These are phyloP conservation scores for Candida lessepsii DNA, from an alignment of 805 yeast genomes.

Conservation along the genomic window DNA sequence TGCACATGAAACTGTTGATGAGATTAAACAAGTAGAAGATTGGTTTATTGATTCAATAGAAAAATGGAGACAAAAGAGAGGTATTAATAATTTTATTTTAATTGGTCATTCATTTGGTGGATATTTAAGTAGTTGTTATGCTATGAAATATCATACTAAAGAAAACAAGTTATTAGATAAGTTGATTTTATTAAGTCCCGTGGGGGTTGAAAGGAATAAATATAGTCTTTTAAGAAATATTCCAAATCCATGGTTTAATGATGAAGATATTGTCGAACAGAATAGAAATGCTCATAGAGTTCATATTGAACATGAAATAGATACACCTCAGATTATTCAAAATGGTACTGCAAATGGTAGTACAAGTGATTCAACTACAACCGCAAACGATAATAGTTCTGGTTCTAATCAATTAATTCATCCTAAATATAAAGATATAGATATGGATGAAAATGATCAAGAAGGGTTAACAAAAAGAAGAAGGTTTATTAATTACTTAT, in stretches of 20 bases:
- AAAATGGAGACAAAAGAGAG: conserved; percentile 40
- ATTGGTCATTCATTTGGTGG: conserved; percentile 49
- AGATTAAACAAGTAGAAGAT: conserved; percentile 36
- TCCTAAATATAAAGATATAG: conserved; percentile 14
- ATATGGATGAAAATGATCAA: conserved; percentile 8
- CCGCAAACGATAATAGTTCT: background rate
- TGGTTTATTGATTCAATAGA: conserved; percentile 46
- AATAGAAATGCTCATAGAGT: conserved; percentile 15
- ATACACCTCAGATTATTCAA: conserved; percentile 8
- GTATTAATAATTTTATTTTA: conserved; percentile 33
- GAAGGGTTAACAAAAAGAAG: conserved; percentile 22
- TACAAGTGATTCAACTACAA: no score
- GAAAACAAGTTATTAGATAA: conserved; percentile 28
- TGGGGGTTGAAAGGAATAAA: conserved; percentile 40
- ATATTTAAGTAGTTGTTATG: conserved; percentile 42
- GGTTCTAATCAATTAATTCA: conserved; percentile 1
- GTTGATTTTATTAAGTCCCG: conserved; percentile 42
- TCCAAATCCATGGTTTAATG: conserved; percentile 14
- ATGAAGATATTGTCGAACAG: conserved; percentile 15
- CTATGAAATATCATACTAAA: conserved; percentile 37
- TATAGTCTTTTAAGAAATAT: conserved; percentile 26
- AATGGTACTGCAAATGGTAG: no score
- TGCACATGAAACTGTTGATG: conserved; percentile 29
- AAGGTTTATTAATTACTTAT: conserved; percentile 39
- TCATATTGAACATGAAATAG: conserved; percentile 16